Evolutionary conservation across 257 asterid species (phyloP).

Genomic region (Capsicum pubescens): DNA sequence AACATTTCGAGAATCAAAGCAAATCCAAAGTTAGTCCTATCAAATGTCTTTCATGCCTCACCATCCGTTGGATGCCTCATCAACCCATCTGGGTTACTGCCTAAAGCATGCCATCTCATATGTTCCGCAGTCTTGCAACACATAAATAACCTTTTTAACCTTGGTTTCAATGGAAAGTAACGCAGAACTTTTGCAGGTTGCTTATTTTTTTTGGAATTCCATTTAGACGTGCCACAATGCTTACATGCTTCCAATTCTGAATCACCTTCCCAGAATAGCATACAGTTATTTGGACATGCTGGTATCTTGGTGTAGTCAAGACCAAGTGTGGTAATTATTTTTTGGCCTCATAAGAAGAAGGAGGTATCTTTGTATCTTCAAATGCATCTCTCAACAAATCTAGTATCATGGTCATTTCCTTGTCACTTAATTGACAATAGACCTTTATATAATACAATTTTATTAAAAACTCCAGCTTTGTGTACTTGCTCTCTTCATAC

Average conservation of each 20-base stretch:
- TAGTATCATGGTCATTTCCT: background rate
- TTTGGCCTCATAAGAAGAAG: background rate
- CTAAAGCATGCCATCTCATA: background rate
- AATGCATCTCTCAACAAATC: background rate
- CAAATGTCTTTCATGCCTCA: background rate
- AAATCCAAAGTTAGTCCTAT: background rate
- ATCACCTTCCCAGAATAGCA: background rate
- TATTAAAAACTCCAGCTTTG: background rate
- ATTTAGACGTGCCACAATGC: background rate
- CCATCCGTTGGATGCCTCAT: background rate
- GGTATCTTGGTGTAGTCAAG: background rate
- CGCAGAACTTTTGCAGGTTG: too few relatives aligned
- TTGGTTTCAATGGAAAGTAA: background rate
- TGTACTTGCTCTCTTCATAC: background rate
- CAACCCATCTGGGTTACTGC: background rate
- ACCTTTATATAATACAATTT: background rate
- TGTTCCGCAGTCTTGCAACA: background rate
- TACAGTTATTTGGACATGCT: background rate
- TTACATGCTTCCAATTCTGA: background rate
- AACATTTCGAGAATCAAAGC: background rate
- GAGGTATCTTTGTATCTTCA: background rate
- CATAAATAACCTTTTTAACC: background rate
- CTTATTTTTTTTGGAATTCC: background rate
- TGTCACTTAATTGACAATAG: background rate
- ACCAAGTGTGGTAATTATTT: background rate